A percentile compares a stretch with the other conserved stretches of the same genome.
phyloP scores from a whole-genome alignment of 2,329 filamentous ascomycete species.

The Samsoniella hepiali region DNA sequence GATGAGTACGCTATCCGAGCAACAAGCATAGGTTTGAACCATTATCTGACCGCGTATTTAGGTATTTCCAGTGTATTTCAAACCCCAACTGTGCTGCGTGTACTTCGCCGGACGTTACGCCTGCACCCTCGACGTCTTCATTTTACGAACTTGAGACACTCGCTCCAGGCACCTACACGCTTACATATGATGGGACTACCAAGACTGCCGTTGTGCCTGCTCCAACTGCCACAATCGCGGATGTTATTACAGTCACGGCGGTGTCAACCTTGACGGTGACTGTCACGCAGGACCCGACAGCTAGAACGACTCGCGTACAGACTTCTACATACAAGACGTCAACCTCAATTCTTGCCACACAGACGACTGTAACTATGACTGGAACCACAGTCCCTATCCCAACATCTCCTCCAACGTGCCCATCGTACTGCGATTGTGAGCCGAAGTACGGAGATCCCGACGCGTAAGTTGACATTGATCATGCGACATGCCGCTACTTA shows the following conservation, averaged over 20 bases:
- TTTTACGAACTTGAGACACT: conserved; percentile 7
- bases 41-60: neutral
- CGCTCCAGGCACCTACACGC: conserved; percentile 11
- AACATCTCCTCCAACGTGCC: conserved; percentile 8
- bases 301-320: neutral
- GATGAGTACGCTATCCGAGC: conserved; percentile 23
- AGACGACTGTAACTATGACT: neutral
- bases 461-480: neutral
- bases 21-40: neutral
- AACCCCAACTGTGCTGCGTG: conserved; percentile 15
- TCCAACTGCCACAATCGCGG: neutral
- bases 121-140: conserved; percentile 2
- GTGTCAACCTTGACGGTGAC: conserved; percentile 1
- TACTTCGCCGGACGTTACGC: neutral
- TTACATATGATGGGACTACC: neutral
- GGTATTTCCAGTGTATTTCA: conserved; percentile 18
- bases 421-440: conserved; percentile 14
- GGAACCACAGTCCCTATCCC: neutral
- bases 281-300: neutral
- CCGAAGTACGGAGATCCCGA: conserved; percentile 16
- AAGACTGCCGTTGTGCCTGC: conserved; percentile 12
- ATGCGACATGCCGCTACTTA: neutral
- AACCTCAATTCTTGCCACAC: neutral
- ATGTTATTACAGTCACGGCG: neutral
- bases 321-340: neutral